These are phyloP conservation scores for Avena insularis DNA, from an alignment of 176 grass and related monocot species.

Conservation along the genomic window DNA sequence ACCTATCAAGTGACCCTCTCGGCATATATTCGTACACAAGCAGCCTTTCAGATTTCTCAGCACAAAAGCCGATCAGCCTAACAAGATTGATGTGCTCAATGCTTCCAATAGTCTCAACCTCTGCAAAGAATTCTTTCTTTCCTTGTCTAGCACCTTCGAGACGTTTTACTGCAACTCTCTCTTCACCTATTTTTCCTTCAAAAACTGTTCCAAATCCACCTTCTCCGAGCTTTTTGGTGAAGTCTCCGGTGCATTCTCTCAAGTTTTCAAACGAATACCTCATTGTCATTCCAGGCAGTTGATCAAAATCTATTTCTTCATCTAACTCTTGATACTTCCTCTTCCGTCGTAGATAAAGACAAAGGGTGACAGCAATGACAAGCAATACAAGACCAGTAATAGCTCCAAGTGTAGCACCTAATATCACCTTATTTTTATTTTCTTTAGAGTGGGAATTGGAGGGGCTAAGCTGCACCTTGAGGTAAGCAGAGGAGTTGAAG, in stretches of 20 bases:
- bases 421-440: constrained; percentile 6
- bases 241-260: constrained; percentile 37
- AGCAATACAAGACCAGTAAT: constrained; percentile 13
- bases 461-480: constrained; percentile 51
- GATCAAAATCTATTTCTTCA: constrained; percentile 35
- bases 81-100: constrained; percentile 48
- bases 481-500: constrained; percentile 50
- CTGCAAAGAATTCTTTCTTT: constrained; percentile 45
- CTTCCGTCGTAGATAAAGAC: constrained; percentile 28
- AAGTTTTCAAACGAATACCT: constrained; percentile 33
- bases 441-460: neutral
- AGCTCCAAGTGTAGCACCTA: constrained; percentile 23
- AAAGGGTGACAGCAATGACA: neutral
- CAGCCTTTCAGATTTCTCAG: constrained; percentile 47
- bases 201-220: constrained; percentile 50
- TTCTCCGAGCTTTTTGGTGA: constrained; percentile 48
- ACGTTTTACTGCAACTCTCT: constrained; percentile 44
- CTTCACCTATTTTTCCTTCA: constrained; percentile 43
- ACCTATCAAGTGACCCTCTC: constrained; percentile 49
- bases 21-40: constrained; percentile 44
- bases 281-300: constrained; percentile 32
- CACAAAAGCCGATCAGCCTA: constrained; percentile 37
- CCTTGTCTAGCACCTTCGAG: constrained; percentile 39
- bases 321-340: constrained; percentile 9
- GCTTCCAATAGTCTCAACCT: constrained; percentile 38